phyloP scores from a whole-genome alignment of 768 basidiomycete genomes.

The Kwoniella newhampshirensis region DNA sequence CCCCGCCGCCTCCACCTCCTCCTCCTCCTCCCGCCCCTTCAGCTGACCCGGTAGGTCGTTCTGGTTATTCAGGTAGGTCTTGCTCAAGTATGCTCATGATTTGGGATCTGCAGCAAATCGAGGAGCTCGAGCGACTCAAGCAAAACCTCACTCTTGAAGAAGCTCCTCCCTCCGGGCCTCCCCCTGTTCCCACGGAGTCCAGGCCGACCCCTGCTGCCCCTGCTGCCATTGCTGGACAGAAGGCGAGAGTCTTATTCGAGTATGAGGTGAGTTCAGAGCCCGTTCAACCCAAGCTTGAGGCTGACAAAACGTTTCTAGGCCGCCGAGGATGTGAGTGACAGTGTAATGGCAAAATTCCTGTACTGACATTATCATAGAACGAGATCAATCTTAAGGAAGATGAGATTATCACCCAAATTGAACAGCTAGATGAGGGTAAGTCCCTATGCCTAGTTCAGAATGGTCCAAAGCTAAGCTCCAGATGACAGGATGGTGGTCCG shows the following conservation, averaged over 20 bases:
- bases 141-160: constrained; percentile 42
- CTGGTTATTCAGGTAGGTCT: no score
- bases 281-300: background rate
- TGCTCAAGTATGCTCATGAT: no score
- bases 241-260: constrained; percentile 74
- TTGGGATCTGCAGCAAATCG: constrained; percentile 44
- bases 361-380: constrained; percentile 65
- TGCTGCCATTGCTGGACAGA: constrained; percentile 57
- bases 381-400: constrained; percentile 79
- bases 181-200: constrained; percentile 48
- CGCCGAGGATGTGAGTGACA: constrained; percentile 36
- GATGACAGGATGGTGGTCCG: constrained; percentile 76
- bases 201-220: constrained; percentile 46
- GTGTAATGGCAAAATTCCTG: no score
- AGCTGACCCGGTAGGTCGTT: constrained; percentile 33
- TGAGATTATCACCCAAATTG: constrained; percentile 75
- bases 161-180: constrained; percentile 39
- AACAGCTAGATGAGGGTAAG: constrained; percentile 72
- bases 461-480: constrained; percentile 7
- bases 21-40: constrained; percentile 38
- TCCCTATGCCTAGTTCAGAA: background rate
- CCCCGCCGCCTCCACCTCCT: constrained; percentile 49
- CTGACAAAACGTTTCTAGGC: constrained; percentile 17
- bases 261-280: constrained; percentile 63
- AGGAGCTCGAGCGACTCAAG: constrained; percentile 45